Percentiles rank a stretch among this genome's conserved stretches.
Evolutionary conservation across 805 yeast genomes (phyloP).

Genomic region (Priceomyces carsonii): DNA sequence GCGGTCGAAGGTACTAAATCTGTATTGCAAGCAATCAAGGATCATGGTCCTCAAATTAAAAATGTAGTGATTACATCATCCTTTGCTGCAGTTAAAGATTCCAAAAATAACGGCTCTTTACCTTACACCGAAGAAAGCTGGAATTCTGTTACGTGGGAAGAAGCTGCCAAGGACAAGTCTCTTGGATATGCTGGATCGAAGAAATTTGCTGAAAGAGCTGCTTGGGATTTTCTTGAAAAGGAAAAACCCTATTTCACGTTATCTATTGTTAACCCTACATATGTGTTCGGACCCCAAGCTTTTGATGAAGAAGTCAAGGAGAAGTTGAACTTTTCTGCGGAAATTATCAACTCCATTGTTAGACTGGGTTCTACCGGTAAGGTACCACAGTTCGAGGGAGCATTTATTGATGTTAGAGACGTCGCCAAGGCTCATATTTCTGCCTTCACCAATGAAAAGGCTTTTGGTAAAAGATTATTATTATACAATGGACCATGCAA

Average conservation of each 20-base stretch:
- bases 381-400: slow-evolving; percentile 24
- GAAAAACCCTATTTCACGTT: slow-evolving; percentile 41
- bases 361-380: slow-evolving; percentile 28
- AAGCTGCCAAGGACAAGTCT: slow-evolving; percentile 37
- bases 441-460: slow-evolving; percentile 32
- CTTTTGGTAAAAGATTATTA: slow-evolving; percentile 24
- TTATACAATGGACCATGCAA: slow-evolving; percentile 20
- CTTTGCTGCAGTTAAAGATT: slow-evolving; percentile 46
- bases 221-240: slow-evolving; percentile 53
- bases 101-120: slow-evolving; percentile 32
- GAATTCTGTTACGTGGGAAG: slow-evolving; percentile 55
- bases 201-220: slow-evolving; percentile 58
- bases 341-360: slow-evolving; percentile 41
- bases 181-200: slow-evolving; percentile 60
- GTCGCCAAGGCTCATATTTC: slow-evolving; percentile 45
- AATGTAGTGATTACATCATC: slow-evolving; percentile 53
- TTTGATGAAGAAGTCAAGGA: slow-evolving; percentile 32
- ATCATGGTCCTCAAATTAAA: slow-evolving; percentile 41
- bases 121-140: slow-evolving; percentile 49
- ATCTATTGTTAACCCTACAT: slow-evolving; percentile 54
- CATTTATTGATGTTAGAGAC: slow-evolving; percentile 46
- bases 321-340: slow-evolving; percentile 35
- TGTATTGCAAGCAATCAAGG: slow-evolving; percentile 49
- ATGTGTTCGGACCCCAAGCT: slow-evolving; percentile 61
- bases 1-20: slow-evolving; percentile 56